Conservation (phyloP, 805 yeast genomes). For the Yarrowia yakushimensis region DNA sequence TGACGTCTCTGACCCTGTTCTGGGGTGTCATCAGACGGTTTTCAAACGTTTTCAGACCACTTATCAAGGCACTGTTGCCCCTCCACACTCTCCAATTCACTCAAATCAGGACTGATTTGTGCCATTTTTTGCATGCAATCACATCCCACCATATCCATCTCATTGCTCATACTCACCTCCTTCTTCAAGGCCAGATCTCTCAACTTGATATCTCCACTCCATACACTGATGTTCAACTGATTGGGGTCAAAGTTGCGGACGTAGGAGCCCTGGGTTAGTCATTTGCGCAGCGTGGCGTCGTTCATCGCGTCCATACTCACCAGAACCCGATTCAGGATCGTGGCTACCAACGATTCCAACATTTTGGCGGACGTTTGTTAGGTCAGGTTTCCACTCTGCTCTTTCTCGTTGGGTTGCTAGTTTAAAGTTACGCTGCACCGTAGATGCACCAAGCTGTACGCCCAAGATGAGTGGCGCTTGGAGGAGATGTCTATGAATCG, state of each 20-base stretch:
- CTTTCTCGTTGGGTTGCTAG: slow-evolving; percentile 12
- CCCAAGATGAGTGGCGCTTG: too few relatives aligned
- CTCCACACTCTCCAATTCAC: too few relatives aligned
- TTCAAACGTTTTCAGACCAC: too few relatives aligned
- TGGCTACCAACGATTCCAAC: slow-evolving; percentile 46
- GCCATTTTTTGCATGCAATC: background rate
- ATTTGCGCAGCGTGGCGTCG: background rate
- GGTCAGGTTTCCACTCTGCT: background rate
- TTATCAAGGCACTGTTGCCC: too few relatives aligned
- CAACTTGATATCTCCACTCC: slow-evolving; percentile 95
- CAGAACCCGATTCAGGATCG: slow-evolving; percentile 39
- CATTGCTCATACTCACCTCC: slow-evolving; percentile 44
- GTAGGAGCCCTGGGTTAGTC: slow-evolving; percentile 37
- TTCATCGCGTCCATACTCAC: slow-evolving; percentile 6
- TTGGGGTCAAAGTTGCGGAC: slow-evolving; percentile 90
- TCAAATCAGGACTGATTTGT: background rate
- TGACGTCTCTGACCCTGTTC: too few relatives aligned
- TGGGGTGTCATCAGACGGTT: too few relatives aligned
- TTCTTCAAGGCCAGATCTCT: slow-evolving; percentile 72
- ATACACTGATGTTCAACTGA: slow-evolving; percentile 90
- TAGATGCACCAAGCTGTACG: background rate
- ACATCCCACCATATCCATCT: background rate
- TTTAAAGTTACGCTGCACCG: background rate
- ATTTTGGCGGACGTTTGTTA: slow-evolving; percentile 30
- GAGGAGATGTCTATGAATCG: too few relatives aligned